Percentiles rank a stretch among this genome's conserved stretches.
Evolutionary conservation across 805 yeast genomes (phyloP).

Genomic region (Candida manassasensis): DNA sequence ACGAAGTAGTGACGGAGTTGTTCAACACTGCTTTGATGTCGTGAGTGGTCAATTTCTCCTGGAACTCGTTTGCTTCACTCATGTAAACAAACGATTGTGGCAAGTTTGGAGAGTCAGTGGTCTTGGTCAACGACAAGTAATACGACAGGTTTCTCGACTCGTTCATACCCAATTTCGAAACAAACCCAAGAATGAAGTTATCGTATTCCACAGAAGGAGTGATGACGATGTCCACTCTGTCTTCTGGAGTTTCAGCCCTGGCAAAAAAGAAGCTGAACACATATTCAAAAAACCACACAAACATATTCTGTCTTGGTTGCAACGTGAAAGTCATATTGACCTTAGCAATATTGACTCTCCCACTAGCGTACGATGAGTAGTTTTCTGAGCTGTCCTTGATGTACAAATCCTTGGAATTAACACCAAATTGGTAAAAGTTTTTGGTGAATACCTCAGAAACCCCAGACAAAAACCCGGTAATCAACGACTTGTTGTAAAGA

Average conservation of each 20-base stretch:
- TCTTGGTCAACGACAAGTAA: slow-evolving; percentile 78
- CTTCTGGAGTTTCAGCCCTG: slow-evolving; percentile 50
- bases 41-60: slow-evolving; percentile 53
- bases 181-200: slow-evolving; percentile 77
- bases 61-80: slow-evolving; percentile 84
- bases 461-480: slow-evolving; percentile 47
- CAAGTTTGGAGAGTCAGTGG: slow-evolving; percentile 64
- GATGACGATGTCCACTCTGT: slow-evolving; percentile 59
- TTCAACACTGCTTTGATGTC: slow-evolving; percentile 36
- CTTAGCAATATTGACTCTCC: slow-evolving; percentile 71
- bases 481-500: slow-evolving; percentile 50
- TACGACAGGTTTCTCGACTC: slow-evolving; percentile 70
- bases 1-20: slow-evolving; percentile 37
- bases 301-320: slow-evolving; percentile 74
- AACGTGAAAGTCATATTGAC: slow-evolving; percentile 59
- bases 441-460: slow-evolving; percentile 49
- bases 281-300: slow-evolving; percentile 62
- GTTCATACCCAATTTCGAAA: slow-evolving; percentile 80
- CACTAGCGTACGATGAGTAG: slow-evolving; percentile 77
- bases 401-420: slow-evolving; percentile 38
- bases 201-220: slow-evolving; percentile 54
- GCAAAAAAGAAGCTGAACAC: slow-evolving; percentile 54
- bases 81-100: slow-evolving; percentile 78
- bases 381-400: slow-evolving; percentile 61
- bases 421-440: slow-evolving; percentile 80